A percentile compares a stretch with the other conserved stretches of the same genome.
These are phyloP conservation scores for Vitis cinerea DNA, from an alignment of 164 flowering plant species.

Conservation along the genomic window DNA sequence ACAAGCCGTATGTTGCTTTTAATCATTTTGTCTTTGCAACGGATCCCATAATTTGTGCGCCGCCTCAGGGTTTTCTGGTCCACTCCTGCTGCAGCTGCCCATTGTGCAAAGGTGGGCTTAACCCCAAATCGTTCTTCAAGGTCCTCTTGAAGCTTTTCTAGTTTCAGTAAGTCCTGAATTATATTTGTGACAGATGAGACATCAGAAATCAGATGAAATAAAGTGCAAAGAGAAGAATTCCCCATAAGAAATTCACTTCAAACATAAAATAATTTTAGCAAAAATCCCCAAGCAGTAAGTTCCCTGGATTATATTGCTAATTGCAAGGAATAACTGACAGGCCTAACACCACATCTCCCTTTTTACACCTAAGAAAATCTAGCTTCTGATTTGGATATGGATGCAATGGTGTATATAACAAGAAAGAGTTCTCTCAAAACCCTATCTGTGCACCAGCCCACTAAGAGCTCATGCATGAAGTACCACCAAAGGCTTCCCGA, in stretches of 20 bases:
- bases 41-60: conserved; percentile 63
- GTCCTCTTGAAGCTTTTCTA: conserved; percentile 70
- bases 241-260: not conserved
- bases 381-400: no score
- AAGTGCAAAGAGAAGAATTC: not conserved
- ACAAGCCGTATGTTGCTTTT: conserved; percentile 94
- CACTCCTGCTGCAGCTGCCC: conserved; percentile 88
- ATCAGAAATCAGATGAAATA: not conserved
- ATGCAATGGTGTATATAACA: no score
- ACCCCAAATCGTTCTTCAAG: conserved; percentile 60
- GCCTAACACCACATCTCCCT: no score
- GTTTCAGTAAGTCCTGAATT: conserved; percentile 72
- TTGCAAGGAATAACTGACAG: no score
- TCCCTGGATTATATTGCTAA: no score
- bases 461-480: no score
- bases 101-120: conserved; percentile 73
- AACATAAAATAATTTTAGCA: not conserved
- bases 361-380: no score
- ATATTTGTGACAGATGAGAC: not conserved
- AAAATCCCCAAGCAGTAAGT: no score
- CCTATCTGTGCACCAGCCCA: no score
- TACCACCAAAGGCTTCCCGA: no score
- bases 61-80: conserved; percentile 72
- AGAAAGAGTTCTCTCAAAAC: no score
- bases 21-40: conserved; percentile 89